Conservation (phyloP, 1,284 basidiomycete genomes). For the Marasmius fiardii region DNA sequence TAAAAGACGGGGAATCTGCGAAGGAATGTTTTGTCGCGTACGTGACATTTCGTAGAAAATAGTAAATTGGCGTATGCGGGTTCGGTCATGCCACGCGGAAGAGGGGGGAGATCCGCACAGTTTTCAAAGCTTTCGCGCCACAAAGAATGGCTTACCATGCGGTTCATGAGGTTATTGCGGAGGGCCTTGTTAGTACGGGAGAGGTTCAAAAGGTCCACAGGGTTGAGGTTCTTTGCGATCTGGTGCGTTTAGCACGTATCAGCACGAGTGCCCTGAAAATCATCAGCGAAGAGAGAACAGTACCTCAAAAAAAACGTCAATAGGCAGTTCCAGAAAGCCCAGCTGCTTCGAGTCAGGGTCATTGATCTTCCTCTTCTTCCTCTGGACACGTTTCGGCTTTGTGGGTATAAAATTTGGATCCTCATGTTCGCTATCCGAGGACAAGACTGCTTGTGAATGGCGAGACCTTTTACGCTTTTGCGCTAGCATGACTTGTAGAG, state of each 20-base stretch:
- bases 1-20: not conserved
- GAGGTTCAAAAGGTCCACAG: constrained; percentile 36
- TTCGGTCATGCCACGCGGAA: constrained; percentile 33
- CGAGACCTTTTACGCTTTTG: not conserved
- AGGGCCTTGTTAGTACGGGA: constrained; percentile 34
- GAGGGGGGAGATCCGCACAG: constrained; percentile 30
- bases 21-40: constrained; percentile 18
- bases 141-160: constrained; percentile 24
- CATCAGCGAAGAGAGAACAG: not conserved
- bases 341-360: not conserved
- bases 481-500: not conserved
- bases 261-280: not conserved
- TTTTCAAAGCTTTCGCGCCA: constrained; percentile 31
- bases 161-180: constrained; percentile 32
- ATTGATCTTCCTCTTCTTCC: not conserved
- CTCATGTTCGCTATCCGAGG: not conserved
- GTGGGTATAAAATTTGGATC: not conserved
- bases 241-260: constrained; percentile 11
- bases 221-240: constrained; percentile 33
- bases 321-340: not conserved
- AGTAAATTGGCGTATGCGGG: constrained; percentile 32
- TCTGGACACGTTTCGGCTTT: not conserved
- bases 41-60: constrained; percentile 36
- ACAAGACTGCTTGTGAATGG: not conserved
- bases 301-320: not conserved